Evolutionary conservation across 345 rosid genomes (phyloP), one percentile per base, ranked within the genome.

Genomic region (Salix viminalis): DNA sequence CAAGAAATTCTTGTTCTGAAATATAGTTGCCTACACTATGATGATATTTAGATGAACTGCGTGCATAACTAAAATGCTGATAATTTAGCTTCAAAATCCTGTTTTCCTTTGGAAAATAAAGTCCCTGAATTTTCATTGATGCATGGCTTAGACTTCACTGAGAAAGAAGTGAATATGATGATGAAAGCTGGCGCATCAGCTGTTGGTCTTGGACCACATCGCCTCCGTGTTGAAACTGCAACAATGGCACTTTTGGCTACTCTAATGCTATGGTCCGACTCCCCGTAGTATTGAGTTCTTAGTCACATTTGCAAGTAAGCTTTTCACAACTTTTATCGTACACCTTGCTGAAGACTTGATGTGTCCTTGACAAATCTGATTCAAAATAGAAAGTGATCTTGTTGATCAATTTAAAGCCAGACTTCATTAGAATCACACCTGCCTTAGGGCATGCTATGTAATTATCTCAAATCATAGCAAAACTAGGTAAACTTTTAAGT

Each of bases 171-270:
- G 78, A 76, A 83, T 26, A 46, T 74, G 86, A 83, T 90, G 74
- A 69, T 79, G 77, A 88, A 91, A 83, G 97, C 90, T 42, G 94
- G 97, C 5, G 93, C 89, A 64, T 88, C 76, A 65, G 85, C 92
- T 9, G 89, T 95, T 68, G 93, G 99, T 76, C 97, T 90, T 3
- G 97, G 92, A 30, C 92, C 92, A 26, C 94, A 89, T 76, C 88
- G 96, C 18, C 82, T 93, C 69, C 90, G 97, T 72, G 96, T 93
- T 71, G 99, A 95, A 90, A 93, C 99, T 32, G 98, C 98, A 61
- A 89, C 97, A 72, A 79, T 91, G 72, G 92, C 94, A 70, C 91
- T 93, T 82, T 73, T 93, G 70, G 90, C 96, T 50, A 89, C 92
- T 41, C 81, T 93, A 70, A 92, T 91, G 90, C 77, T 91, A 84